These are phyloP conservation scores for Ustilago xerochloae DNA, from an alignment of 1,284 basidiomycete species.

Conservation along the genomic window DNA sequence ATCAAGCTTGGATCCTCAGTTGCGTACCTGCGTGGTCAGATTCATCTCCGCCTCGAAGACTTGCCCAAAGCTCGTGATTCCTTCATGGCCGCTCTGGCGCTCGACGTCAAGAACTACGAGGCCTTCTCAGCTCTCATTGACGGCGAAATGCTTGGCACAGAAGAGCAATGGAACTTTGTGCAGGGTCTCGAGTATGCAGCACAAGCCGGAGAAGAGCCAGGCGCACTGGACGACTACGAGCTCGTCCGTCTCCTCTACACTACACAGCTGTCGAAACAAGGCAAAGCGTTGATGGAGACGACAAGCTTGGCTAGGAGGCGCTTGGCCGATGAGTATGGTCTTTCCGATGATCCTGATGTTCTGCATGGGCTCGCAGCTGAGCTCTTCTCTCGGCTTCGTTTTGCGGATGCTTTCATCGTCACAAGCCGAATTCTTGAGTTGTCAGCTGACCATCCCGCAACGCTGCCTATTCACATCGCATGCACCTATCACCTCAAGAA, in stretches of 20 bases:
- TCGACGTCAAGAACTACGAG: conserved; percentile 98
- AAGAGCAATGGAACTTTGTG: conserved; percentile 87
- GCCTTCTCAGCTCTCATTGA: conserved; percentile 89
- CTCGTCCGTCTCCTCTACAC: conserved; percentile 93
- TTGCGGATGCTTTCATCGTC: conserved; percentile 90
- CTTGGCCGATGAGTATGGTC: conserved; percentile 75
- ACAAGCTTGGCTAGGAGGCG: conserved; percentile 70
- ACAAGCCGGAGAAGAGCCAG: conserved; percentile 74
- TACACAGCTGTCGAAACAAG: conserved; percentile 83
- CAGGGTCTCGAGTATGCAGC: conserved; percentile 83
- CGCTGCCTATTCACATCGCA: conserved; percentile 89
- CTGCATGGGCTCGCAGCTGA: conserved; percentile 91
- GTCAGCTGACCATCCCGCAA: conserved; percentile 53
- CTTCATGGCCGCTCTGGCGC: conserved; percentile 91
- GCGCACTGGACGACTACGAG: conserved; percentile 77
- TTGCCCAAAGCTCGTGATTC: conserved; percentile 87
- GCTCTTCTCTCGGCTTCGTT: conserved; percentile 85
- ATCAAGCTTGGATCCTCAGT: conserved; percentile 70
- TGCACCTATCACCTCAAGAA: conserved; percentile 96
- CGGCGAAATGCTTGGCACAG: conserved; percentile 74
- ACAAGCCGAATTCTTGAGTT: conserved; percentile 71
- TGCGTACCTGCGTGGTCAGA: conserved; percentile 89
- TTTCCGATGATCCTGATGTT: conserved; percentile 90
- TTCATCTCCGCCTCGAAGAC: conserved; percentile 93
- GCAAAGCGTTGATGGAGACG: conserved; percentile 25